Base-by-base conservation (phyloP, 371 early-diverging fungal genomes). In the Blastocladiella emersonii region DNA sequence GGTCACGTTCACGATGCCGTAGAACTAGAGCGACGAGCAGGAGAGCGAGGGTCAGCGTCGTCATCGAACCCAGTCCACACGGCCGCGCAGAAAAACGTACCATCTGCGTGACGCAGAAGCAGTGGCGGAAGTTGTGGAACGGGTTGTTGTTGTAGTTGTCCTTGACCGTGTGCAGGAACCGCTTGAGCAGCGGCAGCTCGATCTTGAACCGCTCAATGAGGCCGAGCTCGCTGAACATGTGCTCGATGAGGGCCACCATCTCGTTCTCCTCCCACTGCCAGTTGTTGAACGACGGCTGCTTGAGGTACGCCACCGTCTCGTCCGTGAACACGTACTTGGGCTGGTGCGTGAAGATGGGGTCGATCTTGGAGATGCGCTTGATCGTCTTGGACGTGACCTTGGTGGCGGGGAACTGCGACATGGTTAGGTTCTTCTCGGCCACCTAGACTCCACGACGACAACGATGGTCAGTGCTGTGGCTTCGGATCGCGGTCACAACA, bases 71-170 rank as follows among this genome's bases (percentile, higher is more conserved):
- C 12, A 13, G 13, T 21, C 13, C 41, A 41, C 2, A 2, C 39
- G 13, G 39, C 15, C 17, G 2, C 30, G 30, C n/a, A 4, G 15
- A 15, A 6, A 6, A 57, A 13, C 55, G 37, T 70, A 76, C 78
- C 78, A 78, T 78, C 64, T 77, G 77, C 13, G 77, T 70, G 13
- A 77, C 77, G 64, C 77, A 77, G 57, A 77, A 77, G 62, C 74
- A 73, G 61, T 77, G 77, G 44, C 64, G 59, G 65, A 77, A 77
- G 62, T 77, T 77, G 61, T 77, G 77, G 60, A 77, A 77, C 23
- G 75, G 75, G 61, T 76, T 76, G 32, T 61, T 59, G 64, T 78
- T 78, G 69, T 78, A 78, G 1, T 66, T 66, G 25, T 63, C 67
- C 65, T 66, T 56, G 39, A 76, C 62, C n/a, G 63, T 39, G 23